Conservation (phyloP, 2,329 filamentous ascomycete species). For the Colletotrichum euphorbiae region DNA sequence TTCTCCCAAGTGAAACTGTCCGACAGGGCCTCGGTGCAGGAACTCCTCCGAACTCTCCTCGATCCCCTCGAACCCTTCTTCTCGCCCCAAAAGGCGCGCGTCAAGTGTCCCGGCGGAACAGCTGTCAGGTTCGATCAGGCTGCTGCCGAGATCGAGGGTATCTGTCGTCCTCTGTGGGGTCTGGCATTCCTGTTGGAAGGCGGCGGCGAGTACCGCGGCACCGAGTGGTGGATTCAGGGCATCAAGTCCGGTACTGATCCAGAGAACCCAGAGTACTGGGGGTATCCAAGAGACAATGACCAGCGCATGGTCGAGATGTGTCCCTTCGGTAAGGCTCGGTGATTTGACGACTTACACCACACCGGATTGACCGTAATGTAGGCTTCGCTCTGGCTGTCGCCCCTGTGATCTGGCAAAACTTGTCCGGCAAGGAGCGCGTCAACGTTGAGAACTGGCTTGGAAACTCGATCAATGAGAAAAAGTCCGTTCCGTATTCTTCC, state of each 20-base stretch:
- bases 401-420: conserved; percentile 72
- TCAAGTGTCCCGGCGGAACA: conserved; percentile 75
- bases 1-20: conserved; percentile 64
- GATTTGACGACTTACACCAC: too few species aligned
- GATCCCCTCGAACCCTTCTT: conserved; percentile 79
- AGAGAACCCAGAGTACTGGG: conserved; percentile 79
- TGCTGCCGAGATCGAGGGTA: conserved; percentile 81
- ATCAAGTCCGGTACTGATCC: conserved; percentile 79
- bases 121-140: conserved; percentile 83
- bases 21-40: conserved; percentile 67
- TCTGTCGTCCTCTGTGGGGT: conserved; percentile 81
- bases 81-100: conserved; percentile 72
- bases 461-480: conserved; percentile 81
- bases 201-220: conserved; percentile 71
- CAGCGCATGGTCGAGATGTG: conserved; percentile 90
- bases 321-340: conserved; percentile 66
- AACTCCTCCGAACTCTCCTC: conserved; percentile 71
- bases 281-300: conserved; percentile 79
- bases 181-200: conserved; percentile 77
- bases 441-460: conserved; percentile 81
- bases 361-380: conserved; percentile 38
- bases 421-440: conserved; percentile 69
- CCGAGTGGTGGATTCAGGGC: conserved; percentile 76
- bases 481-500: conserved; percentile 56
- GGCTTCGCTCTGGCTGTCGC: conserved; percentile 79